These are phyloP conservation scores for Malus hybrid DNA, from an alignment of 331 rosid genomes.

Conservation along the genomic window DNA sequence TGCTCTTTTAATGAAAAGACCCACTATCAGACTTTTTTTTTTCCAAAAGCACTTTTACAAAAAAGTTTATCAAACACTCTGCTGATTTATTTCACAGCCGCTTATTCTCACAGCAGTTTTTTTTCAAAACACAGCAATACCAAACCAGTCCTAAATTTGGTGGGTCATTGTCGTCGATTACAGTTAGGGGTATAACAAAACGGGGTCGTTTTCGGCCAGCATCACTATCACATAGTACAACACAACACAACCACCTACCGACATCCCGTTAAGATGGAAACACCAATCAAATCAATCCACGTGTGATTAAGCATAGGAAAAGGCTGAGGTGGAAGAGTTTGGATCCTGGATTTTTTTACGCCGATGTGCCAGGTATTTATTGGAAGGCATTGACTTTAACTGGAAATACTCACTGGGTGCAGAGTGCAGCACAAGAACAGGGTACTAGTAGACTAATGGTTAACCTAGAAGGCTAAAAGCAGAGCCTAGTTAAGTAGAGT, in stretches of 20 bases:
- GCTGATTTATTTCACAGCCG: too few species aligned
- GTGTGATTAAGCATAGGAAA: background rate
- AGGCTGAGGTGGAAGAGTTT: too few species aligned
- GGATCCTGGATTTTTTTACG: background rate
- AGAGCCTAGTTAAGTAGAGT: constrained; percentile 15
- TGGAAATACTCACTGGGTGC: background rate
- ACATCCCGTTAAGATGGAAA: background rate
- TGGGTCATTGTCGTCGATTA: background rate
- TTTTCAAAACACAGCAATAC: too few species aligned
- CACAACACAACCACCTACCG: background rate
- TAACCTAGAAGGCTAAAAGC: constrained; percentile 18
- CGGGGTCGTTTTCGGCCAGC: background rate
- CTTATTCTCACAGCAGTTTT: too few species aligned
- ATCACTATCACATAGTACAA: background rate
- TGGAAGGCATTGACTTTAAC: background rate
- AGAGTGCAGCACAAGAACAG: background rate
- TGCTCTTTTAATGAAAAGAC: too few species aligned
- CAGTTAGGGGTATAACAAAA: too few species aligned
- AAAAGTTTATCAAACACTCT: too few species aligned
- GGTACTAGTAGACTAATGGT: background rate
- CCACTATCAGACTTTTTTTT: too few species aligned
- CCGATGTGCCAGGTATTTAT: constrained; percentile 19
- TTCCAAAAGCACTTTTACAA: too few species aligned
- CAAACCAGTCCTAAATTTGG: background rate
- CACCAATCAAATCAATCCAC: constrained; percentile 26